Conservation (phyloP, 768 basidiomycete species). For the Pleurotus giganteus region DNA sequence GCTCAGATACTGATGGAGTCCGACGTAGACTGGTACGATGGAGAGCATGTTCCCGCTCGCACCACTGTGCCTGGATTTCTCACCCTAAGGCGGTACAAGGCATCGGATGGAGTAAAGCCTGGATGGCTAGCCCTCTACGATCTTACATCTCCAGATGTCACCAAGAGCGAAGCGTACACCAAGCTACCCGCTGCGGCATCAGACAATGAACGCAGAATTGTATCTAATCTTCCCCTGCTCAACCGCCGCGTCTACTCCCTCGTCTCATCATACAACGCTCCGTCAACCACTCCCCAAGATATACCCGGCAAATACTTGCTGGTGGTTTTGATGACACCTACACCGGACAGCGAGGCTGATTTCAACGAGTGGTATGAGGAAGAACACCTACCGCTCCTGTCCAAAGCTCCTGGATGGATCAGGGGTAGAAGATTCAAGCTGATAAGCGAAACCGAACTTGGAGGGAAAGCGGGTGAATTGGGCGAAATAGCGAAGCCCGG, state of each 20-base stretch:
- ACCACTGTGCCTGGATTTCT: slow-evolving; percentile 25
- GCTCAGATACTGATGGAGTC: not conserved
- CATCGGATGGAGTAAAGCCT: slow-evolving; percentile 22
- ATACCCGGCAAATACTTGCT: slow-evolving; percentile 23
- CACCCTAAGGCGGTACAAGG: slow-evolving; percentile 27
- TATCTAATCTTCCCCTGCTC: slow-evolving; percentile 21
- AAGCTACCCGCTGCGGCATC: slow-evolving; percentile 21
- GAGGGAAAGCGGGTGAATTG: slow-evolving; percentile 12
- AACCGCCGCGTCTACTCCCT: slow-evolving; percentile 25
- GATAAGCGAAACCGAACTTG: slow-evolving; percentile 17
- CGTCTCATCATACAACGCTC: slow-evolving; percentile 13
- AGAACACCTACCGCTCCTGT: slow-evolving; percentile 28
- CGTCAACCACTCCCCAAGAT: slow-evolving; percentile 9
- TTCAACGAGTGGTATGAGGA: slow-evolving; percentile 36
- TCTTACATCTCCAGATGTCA: slow-evolving; percentile 19
- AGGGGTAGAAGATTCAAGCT: slow-evolving; percentile 29
- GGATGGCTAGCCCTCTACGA: slow-evolving; percentile 31
- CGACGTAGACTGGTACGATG: slow-evolving; percentile 31
- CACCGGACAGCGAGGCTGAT: slow-evolving; percentile 24
- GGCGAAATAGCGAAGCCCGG: slow-evolving; percentile 14
- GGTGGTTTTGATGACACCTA: slow-evolving; percentile 19
- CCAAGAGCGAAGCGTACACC: slow-evolving; percentile 22
- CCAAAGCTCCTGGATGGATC: slow-evolving; percentile 29
- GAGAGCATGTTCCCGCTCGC: slow-evolving; percentile 29
- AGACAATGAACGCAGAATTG: slow-evolving; percentile 22